Evolutionary conservation across 2,329 filamentous ascomycete species (phyloP).

Genomic region (Immersiporthe knoxdaviesiana): DNA sequence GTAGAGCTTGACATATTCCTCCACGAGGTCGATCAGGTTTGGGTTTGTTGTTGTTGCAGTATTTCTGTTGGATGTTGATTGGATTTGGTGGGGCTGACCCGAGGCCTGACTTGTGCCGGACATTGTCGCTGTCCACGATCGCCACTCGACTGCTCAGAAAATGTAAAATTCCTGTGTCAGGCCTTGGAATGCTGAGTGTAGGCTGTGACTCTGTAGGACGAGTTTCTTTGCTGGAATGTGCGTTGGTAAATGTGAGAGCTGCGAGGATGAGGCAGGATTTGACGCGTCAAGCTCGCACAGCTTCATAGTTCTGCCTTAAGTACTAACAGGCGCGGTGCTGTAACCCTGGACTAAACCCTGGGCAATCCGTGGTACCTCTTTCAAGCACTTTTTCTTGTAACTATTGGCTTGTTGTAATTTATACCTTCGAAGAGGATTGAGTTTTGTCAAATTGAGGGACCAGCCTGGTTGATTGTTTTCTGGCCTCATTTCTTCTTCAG

Average conservation of each 20-base stretch:
- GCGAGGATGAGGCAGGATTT: background rate
- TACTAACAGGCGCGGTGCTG: no score
- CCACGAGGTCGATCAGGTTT: constrained; percentile 56
- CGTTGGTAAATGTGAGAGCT: background rate
- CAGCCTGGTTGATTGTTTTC: background rate
- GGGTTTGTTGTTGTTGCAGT: background rate
- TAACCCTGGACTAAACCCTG: constrained; percentile 2
- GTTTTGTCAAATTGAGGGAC: background rate
- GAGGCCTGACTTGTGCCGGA: background rate
- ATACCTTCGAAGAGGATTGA: background rate
- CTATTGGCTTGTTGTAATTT: background rate
- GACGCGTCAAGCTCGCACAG: background rate
- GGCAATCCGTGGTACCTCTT: background rate
- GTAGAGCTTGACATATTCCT: constrained; percentile 68
- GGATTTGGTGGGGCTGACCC: background rate
- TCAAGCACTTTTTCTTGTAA: background rate
- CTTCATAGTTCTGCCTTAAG: background rate
- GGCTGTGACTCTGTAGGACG: background rate
- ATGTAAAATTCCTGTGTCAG: background rate
- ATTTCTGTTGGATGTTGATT: background rate
- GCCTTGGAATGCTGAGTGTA: background rate
- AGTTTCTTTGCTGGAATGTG: background rate
- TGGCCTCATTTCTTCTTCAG: background rate
- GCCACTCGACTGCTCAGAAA: background rate
- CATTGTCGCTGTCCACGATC: background rate